Evolutionary conservation across 768 basidiomycete species (phyloP).

Genomic region (Kwoniella europaea): DNA sequence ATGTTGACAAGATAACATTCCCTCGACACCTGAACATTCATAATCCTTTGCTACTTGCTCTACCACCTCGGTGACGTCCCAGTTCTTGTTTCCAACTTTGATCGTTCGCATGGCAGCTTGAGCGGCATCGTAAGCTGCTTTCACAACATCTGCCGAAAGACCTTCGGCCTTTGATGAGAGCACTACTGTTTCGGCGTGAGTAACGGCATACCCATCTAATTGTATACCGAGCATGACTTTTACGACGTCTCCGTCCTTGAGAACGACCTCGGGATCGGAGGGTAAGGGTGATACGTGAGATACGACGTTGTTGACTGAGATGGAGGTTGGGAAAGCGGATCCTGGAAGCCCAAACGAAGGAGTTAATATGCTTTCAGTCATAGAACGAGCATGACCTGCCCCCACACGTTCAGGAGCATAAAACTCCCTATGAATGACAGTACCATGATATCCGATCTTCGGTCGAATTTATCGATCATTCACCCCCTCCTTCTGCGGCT

Average conservation of each 20-base stretch:
- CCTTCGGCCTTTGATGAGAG: conserved; percentile 82
- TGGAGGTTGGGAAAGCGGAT: conserved; percentile 87
- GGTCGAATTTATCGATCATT: no score
- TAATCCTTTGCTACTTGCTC: conserved; percentile 68
- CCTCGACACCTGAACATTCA: conserved; percentile 92
- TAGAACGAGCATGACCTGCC: no score
- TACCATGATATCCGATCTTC: no score
- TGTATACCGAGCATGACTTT: conserved; percentile 96
- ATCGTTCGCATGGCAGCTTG: conserved; percentile 89
- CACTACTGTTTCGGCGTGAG: conserved; percentile 90
- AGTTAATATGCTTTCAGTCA: neutral
- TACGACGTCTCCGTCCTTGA: conserved; percentile 80
- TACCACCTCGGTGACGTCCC: conserved; percentile 87
- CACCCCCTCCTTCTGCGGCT: no score
- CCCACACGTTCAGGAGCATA: no score
- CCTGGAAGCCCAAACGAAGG: conserved; percentile 32
- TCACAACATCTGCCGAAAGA: conserved; percentile 84
- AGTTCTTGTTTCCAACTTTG: conserved; percentile 93
- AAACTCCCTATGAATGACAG: no score
- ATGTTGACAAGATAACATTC: conserved; percentile 95
- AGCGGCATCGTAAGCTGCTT: conserved; percentile 90
- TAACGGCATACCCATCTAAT: conserved; percentile 94
- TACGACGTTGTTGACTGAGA: conserved; percentile 94
- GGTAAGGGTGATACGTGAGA: conserved; percentile 96
- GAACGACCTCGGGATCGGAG: conserved; percentile 63